Evolutionary conservation across 768 basidiomycete species (phyloP).

Genomic region (Flagelloscypha sp.): DNA sequence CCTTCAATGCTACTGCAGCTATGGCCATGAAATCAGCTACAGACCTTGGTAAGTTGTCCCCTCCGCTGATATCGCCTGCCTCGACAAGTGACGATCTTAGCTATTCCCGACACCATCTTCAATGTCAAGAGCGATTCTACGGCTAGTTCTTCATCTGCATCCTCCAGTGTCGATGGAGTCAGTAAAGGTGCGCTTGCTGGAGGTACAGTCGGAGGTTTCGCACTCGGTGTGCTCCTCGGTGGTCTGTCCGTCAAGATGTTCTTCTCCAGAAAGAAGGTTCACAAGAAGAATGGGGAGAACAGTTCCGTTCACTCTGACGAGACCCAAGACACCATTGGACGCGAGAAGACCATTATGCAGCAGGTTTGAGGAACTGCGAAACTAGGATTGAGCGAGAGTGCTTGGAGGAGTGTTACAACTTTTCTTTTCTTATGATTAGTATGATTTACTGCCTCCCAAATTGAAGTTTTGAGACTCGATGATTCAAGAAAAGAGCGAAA

Average conservation of each 20-base stretch:
- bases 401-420: no score
- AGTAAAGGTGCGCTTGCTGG: slow-evolving; percentile 1
- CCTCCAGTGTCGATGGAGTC: background rate
- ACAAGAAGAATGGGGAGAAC: background rate
- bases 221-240: slow-evolving; percentile 2
- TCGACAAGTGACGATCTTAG: background rate
- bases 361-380: slow-evolving; percentile 2
- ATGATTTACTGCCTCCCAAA: no score
- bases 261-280: background rate
- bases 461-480: no score
- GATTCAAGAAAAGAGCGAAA: no score
- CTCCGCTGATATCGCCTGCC: background rate
- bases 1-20: slow-evolving; percentile 1
- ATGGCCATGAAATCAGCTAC: background rate
- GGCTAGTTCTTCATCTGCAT: background rate
- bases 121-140: slow-evolving; percentile 2
- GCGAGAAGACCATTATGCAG: slow-evolving; percentile 1
- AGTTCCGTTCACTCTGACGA: slow-evolving; percentile 1
- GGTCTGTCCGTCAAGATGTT: background rate
- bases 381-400: no score
- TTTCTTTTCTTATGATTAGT: no score
- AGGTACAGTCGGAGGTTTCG: background rate
- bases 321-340: slow-evolving; percentile 1
- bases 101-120: slow-evolving; percentile 1
- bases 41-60: background rate